Base-by-base conservation (phyloP, 2,329 filamentous ascomycete species). In the Exserohilum turcica region DNA sequence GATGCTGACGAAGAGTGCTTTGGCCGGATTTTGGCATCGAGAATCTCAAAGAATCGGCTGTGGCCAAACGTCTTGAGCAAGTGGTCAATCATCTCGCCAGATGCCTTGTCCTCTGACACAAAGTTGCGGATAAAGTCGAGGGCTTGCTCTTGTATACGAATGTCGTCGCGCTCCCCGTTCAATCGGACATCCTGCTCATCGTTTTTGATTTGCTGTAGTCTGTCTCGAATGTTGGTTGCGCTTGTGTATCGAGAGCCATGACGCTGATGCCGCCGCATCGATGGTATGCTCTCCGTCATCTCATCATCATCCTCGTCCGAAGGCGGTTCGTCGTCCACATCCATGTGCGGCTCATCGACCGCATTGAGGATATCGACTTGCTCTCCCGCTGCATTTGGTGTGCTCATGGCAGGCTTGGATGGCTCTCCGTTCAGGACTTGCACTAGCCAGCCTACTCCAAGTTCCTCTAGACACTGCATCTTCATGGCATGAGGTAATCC, bases 41-140 rank as follows among this genome's bases (percentile, higher is more conserved):
- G 78, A 32, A 96, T 88, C 43, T 89, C 86, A 64, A 97, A 93
- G 47, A 97, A 80, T 33, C 87, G 83, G 52, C 91, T 85, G 67
- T 90, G 84, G 1, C 91, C 90, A 40, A 97, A 81, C 50, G 87
- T 83, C 52, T 79, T 83, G 67, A 97, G 88, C 18, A 97, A 76
- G 66, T 90, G 87, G 67, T 96, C 92, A 56, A 97, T 91, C 85
- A 97, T 93, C 76, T 78, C 85, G 56, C 73, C 79, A 61, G 76
- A 81, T 61, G 74, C 59, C 39, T 72, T 84, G 63, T 74, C 78
- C 55, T 87, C 85, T 52, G 88, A 89, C 61, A 97, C 90, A 28
- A 97, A 80, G 73, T 99, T 99, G 48, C 93, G 85, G 57, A 99
- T 85, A 63, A 97, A 88, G 64, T 95, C 89, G 15, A 97, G 83